A percentile compares a stretch with the other conserved stretches of the same genome.
These are phyloP conservation scores for Delitschia confertaspora DNA, from an alignment of 495 filamentous ascomycete species.

Conservation along the genomic window DNA sequence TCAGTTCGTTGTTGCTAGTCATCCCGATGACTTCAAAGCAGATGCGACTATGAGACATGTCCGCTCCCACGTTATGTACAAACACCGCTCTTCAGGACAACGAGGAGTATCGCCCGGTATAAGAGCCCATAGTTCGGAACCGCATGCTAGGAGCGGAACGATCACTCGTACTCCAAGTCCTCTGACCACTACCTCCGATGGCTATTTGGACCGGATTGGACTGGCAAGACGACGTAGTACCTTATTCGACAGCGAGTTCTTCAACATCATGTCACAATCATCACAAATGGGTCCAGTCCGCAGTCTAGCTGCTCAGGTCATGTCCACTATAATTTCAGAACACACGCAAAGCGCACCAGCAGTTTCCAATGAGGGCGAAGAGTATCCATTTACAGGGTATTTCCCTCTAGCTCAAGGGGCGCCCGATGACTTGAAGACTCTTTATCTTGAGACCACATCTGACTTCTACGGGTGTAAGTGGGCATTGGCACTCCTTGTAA, in stretches of 20 bases:
- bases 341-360: constrained; percentile 6
- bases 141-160: background rate
- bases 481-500: too few relatives aligned
- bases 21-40: constrained; percentile 23
- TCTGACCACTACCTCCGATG: constrained; percentile 9
- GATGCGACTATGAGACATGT: constrained; percentile 21
- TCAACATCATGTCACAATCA: constrained; percentile 15
- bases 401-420: constrained; percentile 2
- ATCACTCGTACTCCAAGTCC: constrained; percentile 16
- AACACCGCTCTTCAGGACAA: constrained; percentile 23
- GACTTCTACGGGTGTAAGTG: constrained; percentile 8
- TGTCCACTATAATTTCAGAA: constrained; percentile 9
- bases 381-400: constrained; percentile 11
- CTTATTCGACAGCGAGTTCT: constrained; percentile 16
- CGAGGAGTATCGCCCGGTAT: constrained; percentile 5
- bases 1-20: constrained; percentile 22
- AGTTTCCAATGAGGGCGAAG: constrained; percentile 6
- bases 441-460: constrained; percentile 6
- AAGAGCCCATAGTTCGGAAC: constrained; percentile 9
- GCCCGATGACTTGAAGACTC: constrained; percentile 15
- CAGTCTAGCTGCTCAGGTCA: constrained; percentile 17
- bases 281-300: constrained; percentile 9
- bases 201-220: background rate
- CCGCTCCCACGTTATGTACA: constrained; percentile 28
- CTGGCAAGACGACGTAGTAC: constrained; percentile 10